These are phyloP conservation scores for Agrostemma githago DNA, from an alignment of 148 eudicot species.

Conservation along the genomic window DNA sequence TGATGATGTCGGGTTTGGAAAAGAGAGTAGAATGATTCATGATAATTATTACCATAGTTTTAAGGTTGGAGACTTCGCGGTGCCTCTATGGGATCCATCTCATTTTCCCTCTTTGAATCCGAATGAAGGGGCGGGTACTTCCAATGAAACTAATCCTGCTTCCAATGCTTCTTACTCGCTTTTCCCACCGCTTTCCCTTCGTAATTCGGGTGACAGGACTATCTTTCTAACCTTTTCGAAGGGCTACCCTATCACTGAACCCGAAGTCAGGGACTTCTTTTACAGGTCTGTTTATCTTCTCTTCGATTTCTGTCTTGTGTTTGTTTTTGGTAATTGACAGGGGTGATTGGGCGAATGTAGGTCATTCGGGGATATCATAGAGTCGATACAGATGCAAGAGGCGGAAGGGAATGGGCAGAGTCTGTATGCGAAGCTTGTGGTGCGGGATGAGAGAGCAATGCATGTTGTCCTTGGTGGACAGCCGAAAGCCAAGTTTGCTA, in stretches of 20 bases:
- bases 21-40: not conserved
- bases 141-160: not conserved
- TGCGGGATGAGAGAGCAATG: constrained; percentile 14
- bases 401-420: constrained; percentile 24
- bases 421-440: constrained; percentile 30
- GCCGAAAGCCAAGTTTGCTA: constrained; percentile 23
- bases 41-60: not conserved
- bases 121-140: constrained; percentile 2
- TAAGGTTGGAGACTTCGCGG: constrained; percentile 14
- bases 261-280: constrained; percentile 24
- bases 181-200: not conserved
- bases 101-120: not conserved
- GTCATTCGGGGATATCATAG: constrained; percentile 25
- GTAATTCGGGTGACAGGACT: constrained; percentile 28
- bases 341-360: not conserved
- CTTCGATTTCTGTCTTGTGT: too few relatives aligned
- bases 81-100: not conserved
- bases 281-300: not conserved
- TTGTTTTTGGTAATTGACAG: too few relatives aligned
- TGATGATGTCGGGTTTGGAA: not conserved
- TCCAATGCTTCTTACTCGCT: not conserved
- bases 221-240: constrained; percentile 38
- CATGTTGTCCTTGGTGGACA: constrained; percentile 7
- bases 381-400: constrained; percentile 26
- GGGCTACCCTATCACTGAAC: constrained; percentile 31